These are phyloP conservation scores for Sarcomyxa edulis DNA, from an alignment of 768 basidiomycete genomes.

Conservation along the genomic window DNA sequence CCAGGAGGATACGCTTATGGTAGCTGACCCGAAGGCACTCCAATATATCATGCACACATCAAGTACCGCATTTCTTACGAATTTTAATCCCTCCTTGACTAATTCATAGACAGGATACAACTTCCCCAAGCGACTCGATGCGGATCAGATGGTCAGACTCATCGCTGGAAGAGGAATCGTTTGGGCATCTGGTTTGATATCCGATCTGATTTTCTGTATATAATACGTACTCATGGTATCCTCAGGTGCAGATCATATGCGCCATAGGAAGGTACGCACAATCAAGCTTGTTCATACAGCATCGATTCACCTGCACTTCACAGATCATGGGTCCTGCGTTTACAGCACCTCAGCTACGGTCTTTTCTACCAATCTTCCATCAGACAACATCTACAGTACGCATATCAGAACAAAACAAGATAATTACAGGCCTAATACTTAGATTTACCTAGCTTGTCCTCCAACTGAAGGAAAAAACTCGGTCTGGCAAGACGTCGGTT, in stretches of 20 bases:
- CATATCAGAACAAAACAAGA: no score
- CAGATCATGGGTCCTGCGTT: conserved; percentile 25
- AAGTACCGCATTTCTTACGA: no score
- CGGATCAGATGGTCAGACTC: conserved; percentile 13
- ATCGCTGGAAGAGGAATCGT: conserved; percentile 19
- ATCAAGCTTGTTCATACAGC: no score
- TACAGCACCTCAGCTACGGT: conserved; percentile 9
- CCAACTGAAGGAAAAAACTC: conserved; percentile 23
- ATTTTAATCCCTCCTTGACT: no score
- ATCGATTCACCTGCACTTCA: no score
- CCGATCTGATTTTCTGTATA: not conserved
- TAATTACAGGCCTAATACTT: no score
- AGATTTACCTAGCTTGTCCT: no score
- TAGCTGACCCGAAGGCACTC: conserved; percentile 26
- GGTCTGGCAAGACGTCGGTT: conserved; percentile 8
- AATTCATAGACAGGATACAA: conserved; percentile 25
- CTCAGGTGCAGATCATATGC: conserved; percentile 17
- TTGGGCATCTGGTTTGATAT: conserved; percentile 21
- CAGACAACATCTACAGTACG: conserved; percentile 19
- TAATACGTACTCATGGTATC: not conserved
- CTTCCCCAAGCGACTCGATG: conserved; percentile 19
- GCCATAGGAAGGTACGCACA: conserved; percentile 24
- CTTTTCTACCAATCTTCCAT: conserved; percentile 21
- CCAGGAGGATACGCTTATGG: conserved; percentile 22
- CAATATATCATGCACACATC: conserved; percentile 25